These are phyloP conservation scores for Hypoxylon sp. DNA, from an alignment of 2,329 filamentous ascomycete species.

Conservation along the genomic window DNA sequence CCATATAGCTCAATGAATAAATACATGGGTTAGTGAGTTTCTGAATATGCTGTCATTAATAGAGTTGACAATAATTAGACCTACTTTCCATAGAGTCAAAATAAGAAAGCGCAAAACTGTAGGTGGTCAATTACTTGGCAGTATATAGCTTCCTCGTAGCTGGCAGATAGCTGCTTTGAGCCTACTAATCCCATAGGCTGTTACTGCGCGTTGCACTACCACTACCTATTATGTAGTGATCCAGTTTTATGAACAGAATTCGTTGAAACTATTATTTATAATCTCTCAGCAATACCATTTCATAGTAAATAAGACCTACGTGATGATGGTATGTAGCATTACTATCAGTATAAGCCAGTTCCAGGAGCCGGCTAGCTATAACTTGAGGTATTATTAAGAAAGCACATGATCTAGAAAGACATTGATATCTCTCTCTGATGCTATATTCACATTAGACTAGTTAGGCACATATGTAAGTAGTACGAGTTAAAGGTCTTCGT, in stretches of 20 bases:
- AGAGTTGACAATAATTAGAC: background rate
- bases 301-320: background rate
- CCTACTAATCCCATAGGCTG: background rate
- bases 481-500: too few species aligned
- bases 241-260: background rate
- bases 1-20: background rate
- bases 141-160: background rate
- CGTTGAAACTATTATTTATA: background rate
- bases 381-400: background rate
- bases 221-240: background rate
- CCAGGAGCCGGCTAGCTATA: background rate
- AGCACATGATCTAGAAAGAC: background rate
- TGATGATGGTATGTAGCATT: background rate
- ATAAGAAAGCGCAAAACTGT: background rate
- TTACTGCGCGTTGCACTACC: background rate
- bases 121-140: background rate
- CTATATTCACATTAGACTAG: too few species aligned
- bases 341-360: background rate
- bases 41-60: background rate
- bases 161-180: background rate
- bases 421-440: background rate
- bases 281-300: background rate
- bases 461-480: too few species aligned
- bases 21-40: background rate
- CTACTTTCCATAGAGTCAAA: background rate